A percentile compares a stretch with the other conserved stretches of the same genome.
These are phyloP conservation scores for Kodamaea hsintzibuensis DNA, from an alignment of 805 yeast species.

Conservation along the genomic window DNA sequence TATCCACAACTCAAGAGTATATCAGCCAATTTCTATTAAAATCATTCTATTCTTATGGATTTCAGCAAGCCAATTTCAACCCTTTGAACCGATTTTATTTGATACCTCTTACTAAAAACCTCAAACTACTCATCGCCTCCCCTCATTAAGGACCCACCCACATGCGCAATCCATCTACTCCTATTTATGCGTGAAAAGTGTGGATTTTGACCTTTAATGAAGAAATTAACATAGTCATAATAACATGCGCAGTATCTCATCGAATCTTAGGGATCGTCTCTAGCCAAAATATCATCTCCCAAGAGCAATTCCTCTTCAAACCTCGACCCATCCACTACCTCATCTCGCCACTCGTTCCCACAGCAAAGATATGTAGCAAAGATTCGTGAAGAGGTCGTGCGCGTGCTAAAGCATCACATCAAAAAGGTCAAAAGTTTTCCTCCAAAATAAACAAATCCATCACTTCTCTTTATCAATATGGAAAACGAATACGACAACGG, in stretches of 20 bases:
- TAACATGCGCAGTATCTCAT: neutral
- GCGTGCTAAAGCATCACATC: neutral
- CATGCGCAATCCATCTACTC: neutral
- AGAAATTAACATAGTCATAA: neutral
- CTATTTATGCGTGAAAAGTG: neutral
- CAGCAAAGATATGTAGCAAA: neutral
- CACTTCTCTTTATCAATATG: slow-evolving; percentile 6
- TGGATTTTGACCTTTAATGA: neutral
- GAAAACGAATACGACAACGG: slow-evolving; percentile 10
- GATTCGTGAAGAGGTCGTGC: neutral
- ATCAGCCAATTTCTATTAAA: neutral
- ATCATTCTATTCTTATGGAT: neutral
- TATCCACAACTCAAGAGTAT: neutral
- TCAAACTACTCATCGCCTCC: neutral
- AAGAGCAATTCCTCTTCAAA: neutral
- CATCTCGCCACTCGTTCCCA: neutral
- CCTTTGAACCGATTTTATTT: neutral
- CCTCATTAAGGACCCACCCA: neutral
- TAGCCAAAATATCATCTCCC: too few relatives aligned
- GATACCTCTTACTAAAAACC: neutral
- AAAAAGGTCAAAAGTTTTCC: slow-evolving; percentile 2
- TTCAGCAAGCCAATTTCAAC: neutral
- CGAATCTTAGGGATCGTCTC: too few relatives aligned
- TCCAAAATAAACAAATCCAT: neutral
- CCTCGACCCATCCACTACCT: neutral